phyloP scores from a whole-genome alignment of 2,329 filamentous ascomycete genomes.

The Alternaria alternata region DNA sequence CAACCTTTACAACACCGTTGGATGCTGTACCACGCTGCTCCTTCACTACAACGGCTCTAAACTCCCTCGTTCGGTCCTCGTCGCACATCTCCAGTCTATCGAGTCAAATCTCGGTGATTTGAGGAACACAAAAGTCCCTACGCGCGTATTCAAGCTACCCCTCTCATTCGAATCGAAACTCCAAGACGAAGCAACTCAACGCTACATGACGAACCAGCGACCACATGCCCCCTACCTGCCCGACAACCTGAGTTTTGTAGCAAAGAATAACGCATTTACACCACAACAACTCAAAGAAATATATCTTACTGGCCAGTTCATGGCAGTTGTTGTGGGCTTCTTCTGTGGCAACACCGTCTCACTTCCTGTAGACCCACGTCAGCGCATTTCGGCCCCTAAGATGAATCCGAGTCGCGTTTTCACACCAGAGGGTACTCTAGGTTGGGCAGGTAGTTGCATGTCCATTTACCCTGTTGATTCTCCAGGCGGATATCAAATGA shows the following conservation, averaged over 20 bases:
- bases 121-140: slow-evolving; percentile 52
- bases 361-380: slow-evolving; percentile 62
- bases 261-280: slow-evolving; percentile 63
- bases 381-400: slow-evolving; percentile 64
- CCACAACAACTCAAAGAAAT: slow-evolving; percentile 60
- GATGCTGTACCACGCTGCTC: slow-evolving; percentile 58
- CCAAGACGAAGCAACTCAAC: slow-evolving; percentile 62
- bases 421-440: slow-evolving; percentile 64
- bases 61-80: slow-evolving; percentile 47
- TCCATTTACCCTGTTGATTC: slow-evolving; percentile 65
- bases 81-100: slow-evolving; percentile 50
- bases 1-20: slow-evolving; percentile 61
- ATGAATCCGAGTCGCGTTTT: slow-evolving; percentile 65
- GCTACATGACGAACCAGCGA: slow-evolving; percentile 69
- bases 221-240: slow-evolving; percentile 69
- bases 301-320: slow-evolving; percentile 60
- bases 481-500: slow-evolving; percentile 65
- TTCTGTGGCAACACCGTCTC: slow-evolving; percentile 63
- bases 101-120: slow-evolving; percentile 56
- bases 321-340: slow-evolving; percentile 64
- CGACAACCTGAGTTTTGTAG: slow-evolving; percentile 67
- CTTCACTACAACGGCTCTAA: slow-evolving; percentile 53
- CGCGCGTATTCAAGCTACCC: slow-evolving; percentile 54
- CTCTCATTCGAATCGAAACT: slow-evolving; percentile 55
- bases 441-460: slow-evolving; percentile 65